These are phyloP conservation scores for Coprinellus aureogranulatus DNA, from an alignment of 768 basidiomycete genomes.

Conservation along the genomic window DNA sequence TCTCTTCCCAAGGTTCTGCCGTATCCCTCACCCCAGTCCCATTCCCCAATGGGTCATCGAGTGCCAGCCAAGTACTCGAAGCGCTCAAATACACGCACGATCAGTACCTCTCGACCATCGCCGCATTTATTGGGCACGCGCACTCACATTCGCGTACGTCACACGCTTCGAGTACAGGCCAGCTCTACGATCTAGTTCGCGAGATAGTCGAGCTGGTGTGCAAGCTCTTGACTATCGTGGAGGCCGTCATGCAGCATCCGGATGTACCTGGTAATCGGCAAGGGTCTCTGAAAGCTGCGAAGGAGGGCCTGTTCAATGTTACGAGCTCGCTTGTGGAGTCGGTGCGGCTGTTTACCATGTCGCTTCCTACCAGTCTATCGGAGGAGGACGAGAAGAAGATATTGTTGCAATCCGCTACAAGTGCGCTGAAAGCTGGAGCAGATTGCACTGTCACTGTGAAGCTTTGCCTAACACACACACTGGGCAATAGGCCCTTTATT, in stretches of 20 bases:
- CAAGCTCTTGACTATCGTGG: slow-evolving; percentile 86
- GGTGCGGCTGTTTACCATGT: slow-evolving; percentile 70
- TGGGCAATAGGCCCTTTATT: slow-evolving; percentile 61
- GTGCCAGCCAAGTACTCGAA: slow-evolving; percentile 66
- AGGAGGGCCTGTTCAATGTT: slow-evolving; percentile 79
- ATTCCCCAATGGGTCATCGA: slow-evolving; percentile 74
- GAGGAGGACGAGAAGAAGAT: slow-evolving; percentile 83
- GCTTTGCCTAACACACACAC: slow-evolving; percentile 67
- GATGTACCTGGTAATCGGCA: slow-evolving; percentile 64
- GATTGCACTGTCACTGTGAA: slow-evolving; percentile 88
- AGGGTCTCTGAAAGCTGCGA: slow-evolving; percentile 63
- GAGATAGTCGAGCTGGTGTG: slow-evolving; percentile 94
- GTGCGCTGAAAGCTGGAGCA: slow-evolving; percentile 80
- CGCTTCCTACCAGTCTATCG: slow-evolving; percentile 44
- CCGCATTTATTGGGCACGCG: slow-evolving; percentile 96
- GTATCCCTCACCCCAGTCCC: slow-evolving; percentile 44
- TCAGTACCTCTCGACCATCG: slow-evolving; percentile 87
- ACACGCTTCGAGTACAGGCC: slow-evolving; percentile 90
- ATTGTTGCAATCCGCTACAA: slow-evolving; percentile 82
- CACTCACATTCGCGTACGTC: slow-evolving; percentile 88
- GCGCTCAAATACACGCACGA: slow-evolving; percentile 84
- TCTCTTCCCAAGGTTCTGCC: slow-evolving; percentile 60
- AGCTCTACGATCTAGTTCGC: slow-evolving; percentile 91
- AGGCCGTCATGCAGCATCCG: slow-evolving; percentile 78
- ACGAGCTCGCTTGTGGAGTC: slow-evolving; percentile 87